Conservation (phyloP, 2,329 filamentous ascomycete species). For the Trichophyton equinum region DNA sequence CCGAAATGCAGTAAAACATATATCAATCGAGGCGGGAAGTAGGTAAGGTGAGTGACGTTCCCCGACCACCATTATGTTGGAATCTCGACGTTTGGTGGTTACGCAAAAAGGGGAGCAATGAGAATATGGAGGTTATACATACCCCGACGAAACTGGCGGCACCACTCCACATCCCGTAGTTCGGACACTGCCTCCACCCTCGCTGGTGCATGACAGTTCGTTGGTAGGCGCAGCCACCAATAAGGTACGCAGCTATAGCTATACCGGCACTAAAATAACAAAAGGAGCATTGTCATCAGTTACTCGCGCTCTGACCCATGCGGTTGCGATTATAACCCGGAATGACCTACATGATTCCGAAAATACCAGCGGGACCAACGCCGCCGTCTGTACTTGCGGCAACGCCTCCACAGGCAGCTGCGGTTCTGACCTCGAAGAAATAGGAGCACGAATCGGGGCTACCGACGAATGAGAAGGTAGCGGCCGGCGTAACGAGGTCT, state of each 20-base stretch:
- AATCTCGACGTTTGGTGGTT: constrained; percentile 15
- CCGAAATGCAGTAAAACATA: neutral
- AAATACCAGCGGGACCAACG: constrained; percentile 62
- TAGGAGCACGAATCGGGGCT: constrained; percentile 88
- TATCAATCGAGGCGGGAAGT: constrained; percentile 27
- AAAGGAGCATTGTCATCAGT: neutral
- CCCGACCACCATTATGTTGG: constrained; percentile 16
- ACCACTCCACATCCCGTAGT: constrained; percentile 84
- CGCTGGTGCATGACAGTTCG: constrained; percentile 86
- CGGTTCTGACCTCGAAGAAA: constrained; percentile 83
- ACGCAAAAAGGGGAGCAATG: constrained; percentile 19
- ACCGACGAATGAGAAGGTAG: constrained; percentile 71
- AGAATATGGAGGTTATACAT: constrained; percentile 36
- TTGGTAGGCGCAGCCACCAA: constrained; percentile 91
- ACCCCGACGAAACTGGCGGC: constrained; percentile 76
- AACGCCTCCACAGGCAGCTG: constrained; percentile 67
- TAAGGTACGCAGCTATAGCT: constrained; percentile 73
- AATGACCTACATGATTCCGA: constrained; percentile 64
- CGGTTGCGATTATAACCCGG: constrained; percentile 18
- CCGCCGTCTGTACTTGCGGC: constrained; percentile 45
- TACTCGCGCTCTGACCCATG: constrained; percentile 2
- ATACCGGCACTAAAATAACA: constrained; percentile 38
- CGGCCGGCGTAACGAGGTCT: constrained; percentile 56
- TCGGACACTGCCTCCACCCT: constrained; percentile 89
- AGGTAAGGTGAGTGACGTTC: constrained; percentile 17